phyloP scores from a whole-genome alignment of 2,329 filamentous ascomycete genomes.

The Orbilia javanica region DNA sequence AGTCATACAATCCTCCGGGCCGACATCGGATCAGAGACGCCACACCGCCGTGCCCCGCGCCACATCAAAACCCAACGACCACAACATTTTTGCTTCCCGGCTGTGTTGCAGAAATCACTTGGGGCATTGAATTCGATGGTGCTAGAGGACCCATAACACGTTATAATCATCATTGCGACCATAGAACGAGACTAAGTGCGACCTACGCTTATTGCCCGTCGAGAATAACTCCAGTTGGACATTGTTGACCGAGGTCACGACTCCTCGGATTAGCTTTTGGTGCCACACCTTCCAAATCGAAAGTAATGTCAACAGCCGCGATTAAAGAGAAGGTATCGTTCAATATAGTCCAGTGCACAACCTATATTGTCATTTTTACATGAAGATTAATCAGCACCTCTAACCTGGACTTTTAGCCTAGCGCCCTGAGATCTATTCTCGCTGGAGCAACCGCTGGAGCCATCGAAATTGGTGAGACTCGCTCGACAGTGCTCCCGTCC shows the following conservation, averaged over 20 bases:
- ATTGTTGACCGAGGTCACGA: neutral
- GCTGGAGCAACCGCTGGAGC: constrained; percentile 82
- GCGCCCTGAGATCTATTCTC: constrained; percentile 48
- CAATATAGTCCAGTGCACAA: neutral
- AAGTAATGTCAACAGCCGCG: neutral
- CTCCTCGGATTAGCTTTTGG: no score
- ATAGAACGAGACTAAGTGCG: no score
- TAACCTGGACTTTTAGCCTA: constrained; percentile 30
- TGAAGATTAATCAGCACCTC: neutral
- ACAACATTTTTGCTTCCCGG: neutral
- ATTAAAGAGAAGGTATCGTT: constrained; percentile 18
- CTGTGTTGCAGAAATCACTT: neutral
- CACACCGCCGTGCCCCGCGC: neutral
- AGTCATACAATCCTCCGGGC: neutral
- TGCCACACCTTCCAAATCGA: no score
- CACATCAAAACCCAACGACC: neutral
- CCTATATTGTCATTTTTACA: neutral
- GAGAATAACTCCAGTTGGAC: neutral
- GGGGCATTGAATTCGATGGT: no score
- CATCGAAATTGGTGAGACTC: constrained; percentile 82
- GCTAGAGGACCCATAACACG: neutral
- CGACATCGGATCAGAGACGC: constrained; percentile 2
- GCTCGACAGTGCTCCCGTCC: neutral
- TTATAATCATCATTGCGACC: neutral
- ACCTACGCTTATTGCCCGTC: neutral